Conservation (phyloP, 352 stramenopile genomes). For the Phytopythium mirpurense region DNA sequence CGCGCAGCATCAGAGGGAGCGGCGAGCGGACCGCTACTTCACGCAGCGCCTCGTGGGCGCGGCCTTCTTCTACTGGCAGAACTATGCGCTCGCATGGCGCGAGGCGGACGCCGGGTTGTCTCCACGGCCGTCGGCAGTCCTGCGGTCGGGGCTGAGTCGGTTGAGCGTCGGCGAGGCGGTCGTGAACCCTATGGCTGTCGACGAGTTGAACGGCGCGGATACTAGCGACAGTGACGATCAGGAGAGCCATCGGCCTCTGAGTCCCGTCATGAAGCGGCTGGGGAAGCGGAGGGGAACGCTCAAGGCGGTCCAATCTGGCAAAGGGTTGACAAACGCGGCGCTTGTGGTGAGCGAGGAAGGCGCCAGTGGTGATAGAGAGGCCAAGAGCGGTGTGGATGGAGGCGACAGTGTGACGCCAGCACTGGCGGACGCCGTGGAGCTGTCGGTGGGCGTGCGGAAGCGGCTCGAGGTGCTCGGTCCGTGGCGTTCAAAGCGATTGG, state of each 20-base stretch:
- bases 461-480: slow-evolving; percentile 45
- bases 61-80: slow-evolving; percentile 72
- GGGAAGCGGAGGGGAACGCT: slow-evolving; percentile 15
- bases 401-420: slow-evolving; percentile 5
- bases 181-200: background rate
- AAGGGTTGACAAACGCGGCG: background rate
- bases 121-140: background rate
- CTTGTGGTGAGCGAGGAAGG: background rate
- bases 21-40: slow-evolving; percentile 20
- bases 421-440: slow-evolving; percentile 36
- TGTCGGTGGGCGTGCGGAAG: slow-evolving; percentile 59
- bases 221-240: slow-evolving; percentile 15
- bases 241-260: slow-evolving; percentile 29
- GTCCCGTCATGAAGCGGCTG: slow-evolving; percentile 53
- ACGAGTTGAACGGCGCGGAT: background rate
- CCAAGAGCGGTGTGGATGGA: slow-evolving; percentile 2
- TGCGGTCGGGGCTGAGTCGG: background rate
- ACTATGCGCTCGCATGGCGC: slow-evolving; percentile 69
- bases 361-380: background rate
- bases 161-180: slow-evolving; percentile 9
- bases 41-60: slow-evolving; percentile 22
- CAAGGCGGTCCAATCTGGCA: background rate
- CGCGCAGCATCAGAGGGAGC: slow-evolving; percentile 7
- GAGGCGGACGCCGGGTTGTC: slow-evolving; percentile 14
- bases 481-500: slow-evolving; percentile 16